Conservation (phyloP, 2,329 filamentous ascomycete species). For the Triangularia setosa region DNA sequence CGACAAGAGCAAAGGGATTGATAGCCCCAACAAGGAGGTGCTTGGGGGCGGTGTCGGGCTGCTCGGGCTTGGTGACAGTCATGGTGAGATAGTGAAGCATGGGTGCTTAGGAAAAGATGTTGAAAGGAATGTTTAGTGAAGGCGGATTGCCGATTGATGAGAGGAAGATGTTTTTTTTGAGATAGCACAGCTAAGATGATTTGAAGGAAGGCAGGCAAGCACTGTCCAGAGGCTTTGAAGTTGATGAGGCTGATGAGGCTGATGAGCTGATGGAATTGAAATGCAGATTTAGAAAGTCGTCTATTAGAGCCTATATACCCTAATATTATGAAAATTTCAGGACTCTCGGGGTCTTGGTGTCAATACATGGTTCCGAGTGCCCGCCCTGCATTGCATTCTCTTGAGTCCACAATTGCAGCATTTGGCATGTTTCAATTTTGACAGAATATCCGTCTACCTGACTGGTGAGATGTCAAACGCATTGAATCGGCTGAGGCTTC, state of each 20-base stretch:
- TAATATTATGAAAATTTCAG: neutral
- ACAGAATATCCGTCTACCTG: neutral
- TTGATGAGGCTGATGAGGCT: neutral
- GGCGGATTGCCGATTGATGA: neutral
- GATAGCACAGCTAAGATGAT: neutral
- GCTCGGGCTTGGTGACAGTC: slow-evolving; percentile 12
- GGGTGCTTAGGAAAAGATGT: neutral
- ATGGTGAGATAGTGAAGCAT: slow-evolving; percentile 4
- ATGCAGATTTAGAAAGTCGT: neutral
- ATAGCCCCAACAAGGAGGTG: slow-evolving; percentile 38
- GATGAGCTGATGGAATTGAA: neutral
- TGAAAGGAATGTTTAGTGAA: neutral
- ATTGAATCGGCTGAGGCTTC: neutral
- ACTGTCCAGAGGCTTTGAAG: neutral
- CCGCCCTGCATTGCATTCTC: neutral
- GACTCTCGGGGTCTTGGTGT: neutral
- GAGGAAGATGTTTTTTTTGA: neutral
- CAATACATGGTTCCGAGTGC: neutral
- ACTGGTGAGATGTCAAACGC: neutral
- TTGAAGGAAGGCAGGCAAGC: neutral
- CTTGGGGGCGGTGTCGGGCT: slow-evolving; percentile 37
- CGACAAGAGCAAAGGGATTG: slow-evolving; percentile 44
- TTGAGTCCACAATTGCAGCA: neutral
- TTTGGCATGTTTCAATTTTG: neutral
- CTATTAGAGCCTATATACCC: neutral